A percentile compares a stretch with the other conserved stretches of the same genome.
These are phyloP conservation scores for Colletotrichum sublineola DNA, from an alignment of 2,329 filamentous ascomycete species.

Conservation along the genomic window DNA sequence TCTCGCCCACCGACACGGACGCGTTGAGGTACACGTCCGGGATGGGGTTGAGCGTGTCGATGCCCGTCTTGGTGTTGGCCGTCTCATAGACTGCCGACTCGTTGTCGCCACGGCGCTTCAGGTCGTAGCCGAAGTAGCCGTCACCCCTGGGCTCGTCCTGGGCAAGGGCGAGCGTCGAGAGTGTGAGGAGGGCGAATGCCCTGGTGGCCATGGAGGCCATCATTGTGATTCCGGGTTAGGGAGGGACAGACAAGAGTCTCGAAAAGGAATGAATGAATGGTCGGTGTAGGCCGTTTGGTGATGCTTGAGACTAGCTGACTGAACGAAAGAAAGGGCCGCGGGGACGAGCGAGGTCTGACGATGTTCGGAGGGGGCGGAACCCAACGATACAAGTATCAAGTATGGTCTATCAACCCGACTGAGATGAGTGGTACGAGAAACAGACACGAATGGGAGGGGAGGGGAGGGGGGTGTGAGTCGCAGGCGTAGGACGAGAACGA, in stretches of 20 bases:
- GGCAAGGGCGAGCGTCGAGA: slow-evolving; percentile 50
- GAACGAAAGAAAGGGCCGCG: background rate
- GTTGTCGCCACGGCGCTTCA: slow-evolving; percentile 64
- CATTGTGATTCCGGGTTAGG: background rate
- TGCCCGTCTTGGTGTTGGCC: slow-evolving; percentile 59
- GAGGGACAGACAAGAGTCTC: background rate
- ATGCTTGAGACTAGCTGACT: slow-evolving; percentile 3
- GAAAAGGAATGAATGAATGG: slow-evolving; percentile 21
- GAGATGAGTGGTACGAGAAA: background rate
- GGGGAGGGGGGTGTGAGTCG: slow-evolving; percentile 6
- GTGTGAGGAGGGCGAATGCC: slow-evolving; percentile 47
- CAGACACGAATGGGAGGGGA: background rate
- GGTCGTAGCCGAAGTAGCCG: slow-evolving; percentile 69
- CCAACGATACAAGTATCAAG: slow-evolving; percentile 39
- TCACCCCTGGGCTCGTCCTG: slow-evolving; percentile 46
- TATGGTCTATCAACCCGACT: slow-evolving; percentile 16
- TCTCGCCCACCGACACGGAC: slow-evolving; percentile 68
- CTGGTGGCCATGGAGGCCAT: slow-evolving; percentile 29
- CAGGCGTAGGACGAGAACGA: slow-evolving; percentile 16
- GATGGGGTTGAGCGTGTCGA: slow-evolving; percentile 57
- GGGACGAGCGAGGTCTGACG: slow-evolving; percentile 13
- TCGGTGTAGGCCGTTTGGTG: slow-evolving; percentile 26
- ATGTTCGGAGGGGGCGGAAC: slow-evolving; percentile 10
- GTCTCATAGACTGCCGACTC: slow-evolving; percentile 67
- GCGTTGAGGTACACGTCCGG: slow-evolving; percentile 74